Evolutionary conservation across 1,284 basidiomycete genomes (phyloP).

Genomic region (Rhodotorula mucilaginosa): DNA sequence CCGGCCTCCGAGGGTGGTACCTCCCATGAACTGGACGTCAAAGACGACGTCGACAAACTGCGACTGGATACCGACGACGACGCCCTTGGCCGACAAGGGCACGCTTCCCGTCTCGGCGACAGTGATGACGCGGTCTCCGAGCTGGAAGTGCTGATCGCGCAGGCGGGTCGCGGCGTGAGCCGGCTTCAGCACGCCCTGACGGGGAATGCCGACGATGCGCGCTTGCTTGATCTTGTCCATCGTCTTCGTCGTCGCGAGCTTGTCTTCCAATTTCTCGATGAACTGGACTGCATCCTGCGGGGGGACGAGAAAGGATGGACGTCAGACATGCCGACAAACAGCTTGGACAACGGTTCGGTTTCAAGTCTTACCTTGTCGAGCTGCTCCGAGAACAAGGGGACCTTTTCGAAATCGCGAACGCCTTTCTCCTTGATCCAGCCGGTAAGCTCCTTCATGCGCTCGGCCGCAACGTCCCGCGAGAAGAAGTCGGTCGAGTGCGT

Average conservation of each 20-base stretch:
- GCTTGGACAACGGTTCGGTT: background rate
- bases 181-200: slow-evolving; percentile 93
- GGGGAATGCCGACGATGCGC: slow-evolving; percentile 84
- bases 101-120: slow-evolving; percentile 90
- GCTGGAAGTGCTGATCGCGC: slow-evolving; percentile 81
- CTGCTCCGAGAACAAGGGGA: slow-evolving; percentile 87
- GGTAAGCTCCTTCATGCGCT: slow-evolving; percentile 71
- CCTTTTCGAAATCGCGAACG: slow-evolving; percentile 84
- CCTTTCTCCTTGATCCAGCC: slow-evolving; percentile 83
- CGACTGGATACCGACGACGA: slow-evolving; percentile 82
- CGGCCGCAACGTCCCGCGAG: slow-evolving; percentile 63
- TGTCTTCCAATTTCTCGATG: slow-evolving; percentile 73
- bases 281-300: slow-evolving; percentile 68
- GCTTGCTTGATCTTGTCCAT: slow-evolving; percentile 74
- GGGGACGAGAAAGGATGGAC: background rate
- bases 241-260: slow-evolving; percentile 62
- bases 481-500: slow-evolving; percentile 72
- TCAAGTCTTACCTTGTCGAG: slow-evolving; percentile 66
- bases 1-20: slow-evolving; percentile 81
- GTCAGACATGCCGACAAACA: background rate
- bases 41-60: slow-evolving; percentile 94
- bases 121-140: slow-evolving; percentile 96
- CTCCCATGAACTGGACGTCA: slow-evolving; percentile 93
- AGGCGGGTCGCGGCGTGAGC: slow-evolving; percentile 84
- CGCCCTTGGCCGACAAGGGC: slow-evolving; percentile 85